These are phyloP conservation scores for Tillandsia fasciculata DNA, from an alignment of 176 grass and related monocot genomes.

Conservation along the genomic window DNA sequence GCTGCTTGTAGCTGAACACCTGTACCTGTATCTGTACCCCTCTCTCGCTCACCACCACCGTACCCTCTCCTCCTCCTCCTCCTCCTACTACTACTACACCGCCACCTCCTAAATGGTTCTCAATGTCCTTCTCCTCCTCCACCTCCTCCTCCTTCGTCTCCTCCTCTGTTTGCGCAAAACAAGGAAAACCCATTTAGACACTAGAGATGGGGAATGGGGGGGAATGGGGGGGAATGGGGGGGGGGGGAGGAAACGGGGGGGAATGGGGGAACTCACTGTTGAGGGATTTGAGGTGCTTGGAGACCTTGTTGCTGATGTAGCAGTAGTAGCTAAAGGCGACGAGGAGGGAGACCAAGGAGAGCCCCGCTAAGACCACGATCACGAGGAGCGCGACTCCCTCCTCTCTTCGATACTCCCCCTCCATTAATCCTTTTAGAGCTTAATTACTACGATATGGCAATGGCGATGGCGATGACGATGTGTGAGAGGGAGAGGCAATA, in stretches of 20 bases:
- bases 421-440: neutral
- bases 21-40: slow-evolving; percentile 28
- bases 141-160: slow-evolving; percentile 15
- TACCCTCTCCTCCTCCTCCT: slow-evolving; percentile 6
- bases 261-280: slow-evolving; percentile 18
- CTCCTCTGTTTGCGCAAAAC: slow-evolving; percentile 5
- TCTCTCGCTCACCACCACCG: slow-evolving; percentile 23
- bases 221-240: slow-evolving; percentile 1
- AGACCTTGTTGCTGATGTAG: slow-evolving; percentile 98
- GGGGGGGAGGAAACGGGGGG: slow-evolving; percentile 1
- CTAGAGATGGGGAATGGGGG: neutral
- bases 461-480: neutral
- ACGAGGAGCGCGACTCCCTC: slow-evolving; percentile 64
- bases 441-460: neutral
- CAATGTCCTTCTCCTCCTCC: slow-evolving; percentile 33
- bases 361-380: slow-evolving; percentile 76
- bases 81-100: neutral
- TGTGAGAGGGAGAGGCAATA: neutral
- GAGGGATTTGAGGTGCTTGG: slow-evolving; percentile 57
- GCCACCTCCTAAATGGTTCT: slow-evolving; percentile 23
- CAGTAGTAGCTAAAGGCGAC: slow-evolving; percentile 93
- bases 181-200: neutral
- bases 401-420: slow-evolving; percentile 56
- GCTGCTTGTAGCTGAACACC: slow-evolving; percentile 71
- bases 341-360: slow-evolving; percentile 68